Evolutionary conservation across 495 filamentous ascomycete species (phyloP).

Genomic region (Penicillium roqueforti): DNA sequence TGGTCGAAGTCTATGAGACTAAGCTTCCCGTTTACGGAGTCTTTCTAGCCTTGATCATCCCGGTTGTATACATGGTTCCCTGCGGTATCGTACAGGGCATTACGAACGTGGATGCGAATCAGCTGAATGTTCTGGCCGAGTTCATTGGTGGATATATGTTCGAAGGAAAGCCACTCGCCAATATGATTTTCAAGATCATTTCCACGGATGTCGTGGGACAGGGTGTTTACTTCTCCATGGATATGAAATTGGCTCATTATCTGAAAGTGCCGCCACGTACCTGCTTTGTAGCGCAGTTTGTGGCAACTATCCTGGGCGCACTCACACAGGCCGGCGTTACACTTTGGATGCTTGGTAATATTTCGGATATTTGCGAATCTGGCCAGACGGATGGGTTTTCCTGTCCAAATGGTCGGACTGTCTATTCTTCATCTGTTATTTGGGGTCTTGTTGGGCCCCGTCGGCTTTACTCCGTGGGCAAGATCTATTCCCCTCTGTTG

Average conservation of each 20-base stretch:
- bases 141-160: conserved; percentile 37
- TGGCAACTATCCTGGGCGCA: conserved; percentile 37
- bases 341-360: conserved; percentile 40
- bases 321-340: conserved; percentile 40
- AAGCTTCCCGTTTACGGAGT: conserved; percentile 81
- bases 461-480: conserved; percentile 19
- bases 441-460: conserved; percentile 41
- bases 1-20: conserved; percentile 75
- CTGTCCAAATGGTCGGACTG: conserved; percentile 40
- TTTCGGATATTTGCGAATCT: conserved; percentile 32
- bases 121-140: conserved; percentile 40
- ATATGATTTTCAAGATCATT: conserved; percentile 33
- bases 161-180: conserved; percentile 28
- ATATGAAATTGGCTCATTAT: conserved; percentile 44
- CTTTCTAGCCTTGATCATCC: conserved; percentile 68
- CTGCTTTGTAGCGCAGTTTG: conserved; percentile 35
- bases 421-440: conserved; percentile 39
- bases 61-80: conserved; percentile 71
- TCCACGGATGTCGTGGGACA: conserved; percentile 25
- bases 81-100: conserved; percentile 86
- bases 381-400: conserved; percentile 35
- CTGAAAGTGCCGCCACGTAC: conserved; percentile 39
- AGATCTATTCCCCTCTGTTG: conserved; percentile 26
- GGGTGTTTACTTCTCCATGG: conserved; percentile 34
- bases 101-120: conserved; percentile 73